Evolutionary conservation across 768 basidiomycete genomes (phyloP).

Genomic region (Ramaria sp.): DNA sequence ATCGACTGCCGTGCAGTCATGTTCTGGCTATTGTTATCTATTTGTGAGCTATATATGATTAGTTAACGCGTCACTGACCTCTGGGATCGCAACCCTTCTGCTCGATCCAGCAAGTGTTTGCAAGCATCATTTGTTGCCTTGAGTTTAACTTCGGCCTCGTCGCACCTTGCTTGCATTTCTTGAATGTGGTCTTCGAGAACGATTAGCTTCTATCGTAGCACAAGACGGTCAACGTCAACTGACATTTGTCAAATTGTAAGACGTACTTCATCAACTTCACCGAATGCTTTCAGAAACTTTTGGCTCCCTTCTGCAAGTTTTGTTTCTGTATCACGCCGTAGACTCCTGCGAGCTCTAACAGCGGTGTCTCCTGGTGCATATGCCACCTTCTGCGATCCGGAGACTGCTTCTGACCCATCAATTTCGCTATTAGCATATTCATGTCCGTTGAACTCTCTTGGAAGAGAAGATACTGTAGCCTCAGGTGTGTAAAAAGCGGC

Average conservation of each 20-base stretch:
- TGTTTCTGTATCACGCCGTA: conserved; percentile 77
- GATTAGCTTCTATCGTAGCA: conserved; percentile 58
- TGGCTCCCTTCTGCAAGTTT: conserved; percentile 74
- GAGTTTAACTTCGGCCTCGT: conserved; percentile 73
- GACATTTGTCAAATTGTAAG: neutral
- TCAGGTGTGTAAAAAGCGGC: conserved; percentile 58
- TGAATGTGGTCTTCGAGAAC: conserved; percentile 65
- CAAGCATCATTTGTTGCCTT: conserved; percentile 67
- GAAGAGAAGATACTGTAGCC: conserved; percentile 14
- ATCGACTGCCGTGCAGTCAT: conserved; percentile 66
- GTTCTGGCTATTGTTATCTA: conserved; percentile 35
- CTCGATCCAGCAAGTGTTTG: conserved; percentile 69
- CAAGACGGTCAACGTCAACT: neutral
- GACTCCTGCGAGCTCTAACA: conserved; percentile 60
- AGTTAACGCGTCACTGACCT: conserved; percentile 32
- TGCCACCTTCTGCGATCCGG: conserved; percentile 10
- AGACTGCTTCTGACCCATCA: conserved; percentile 12
- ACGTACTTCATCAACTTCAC: conserved; percentile 84
- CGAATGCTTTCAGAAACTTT: conserved; percentile 74
- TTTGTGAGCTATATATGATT: conserved; percentile 10
- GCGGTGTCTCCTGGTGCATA: conserved; percentile 48
- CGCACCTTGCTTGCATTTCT: conserved; percentile 74
- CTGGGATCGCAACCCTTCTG: conserved; percentile 63
- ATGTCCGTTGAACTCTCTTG: conserved; percentile 19
- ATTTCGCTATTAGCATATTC: conserved; percentile 25